Conservation (phyloP, 2,329 filamentous ascomycete species). For the Boeremia exigua region DNA sequence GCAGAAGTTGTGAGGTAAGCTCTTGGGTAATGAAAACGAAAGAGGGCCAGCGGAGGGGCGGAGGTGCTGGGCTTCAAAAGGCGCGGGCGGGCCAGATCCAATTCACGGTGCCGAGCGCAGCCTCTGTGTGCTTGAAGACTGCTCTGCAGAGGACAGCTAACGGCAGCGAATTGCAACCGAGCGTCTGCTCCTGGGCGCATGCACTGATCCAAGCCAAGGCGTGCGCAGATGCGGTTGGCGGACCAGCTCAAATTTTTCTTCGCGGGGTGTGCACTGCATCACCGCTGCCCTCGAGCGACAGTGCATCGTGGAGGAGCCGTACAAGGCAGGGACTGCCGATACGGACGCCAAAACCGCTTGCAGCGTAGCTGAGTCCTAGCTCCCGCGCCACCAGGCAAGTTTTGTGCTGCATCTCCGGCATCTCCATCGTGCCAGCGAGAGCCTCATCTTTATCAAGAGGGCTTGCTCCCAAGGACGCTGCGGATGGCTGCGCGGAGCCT, state of each 20-base stretch:
- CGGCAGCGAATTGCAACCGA: conserved; percentile 30
- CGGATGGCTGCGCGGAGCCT: conserved; percentile 3
- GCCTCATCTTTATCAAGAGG: conserved; percentile 21
- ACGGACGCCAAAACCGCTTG: conserved; percentile 18
- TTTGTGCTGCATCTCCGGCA: conserved; percentile 40
- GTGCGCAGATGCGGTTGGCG: conserved; percentile 25
- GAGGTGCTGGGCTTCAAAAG: conserved; percentile 45
- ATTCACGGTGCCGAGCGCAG: conserved; percentile 26
- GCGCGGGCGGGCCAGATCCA: conserved; percentile 36
- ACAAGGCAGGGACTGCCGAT: conserved; percentile 28
- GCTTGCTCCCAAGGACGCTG: conserved; percentile 6
- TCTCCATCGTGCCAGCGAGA: conserved; percentile 33
- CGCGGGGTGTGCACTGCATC: conserved; percentile 30
- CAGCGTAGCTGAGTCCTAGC: conserved; percentile 17
- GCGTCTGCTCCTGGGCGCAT: conserved; percentile 18
- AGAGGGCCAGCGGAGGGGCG: conserved; percentile 40
- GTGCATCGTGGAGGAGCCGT: conserved; percentile 24
- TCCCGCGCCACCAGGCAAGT: conserved; percentile 30
- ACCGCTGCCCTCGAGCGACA: conserved; percentile 18
- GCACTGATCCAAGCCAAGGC: conserved; percentile 27
- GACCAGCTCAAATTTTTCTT: conserved; percentile 37
- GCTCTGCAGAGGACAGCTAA: conserved; percentile 24
- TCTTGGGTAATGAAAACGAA: conserved; percentile 56
- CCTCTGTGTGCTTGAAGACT: conserved; percentile 28
- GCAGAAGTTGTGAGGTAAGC: conserved; percentile 55